Base-by-base conservation (phyloP, 2,329 filamentous ascomycete species). In the Xylariaceae sp. region DNA sequence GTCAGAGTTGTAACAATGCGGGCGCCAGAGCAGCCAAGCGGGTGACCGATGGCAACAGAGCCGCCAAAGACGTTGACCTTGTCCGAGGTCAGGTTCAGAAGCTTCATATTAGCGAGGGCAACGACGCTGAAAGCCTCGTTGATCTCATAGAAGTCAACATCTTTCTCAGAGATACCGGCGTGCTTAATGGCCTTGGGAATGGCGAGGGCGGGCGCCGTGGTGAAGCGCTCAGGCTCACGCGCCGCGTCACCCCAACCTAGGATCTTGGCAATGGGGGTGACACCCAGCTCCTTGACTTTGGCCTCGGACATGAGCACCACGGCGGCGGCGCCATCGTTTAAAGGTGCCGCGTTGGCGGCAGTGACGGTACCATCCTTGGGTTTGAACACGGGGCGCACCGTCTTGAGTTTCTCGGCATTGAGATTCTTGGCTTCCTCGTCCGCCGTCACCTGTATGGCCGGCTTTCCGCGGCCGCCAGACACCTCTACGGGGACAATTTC, bases 41-140 rank as follows among this genome's bases (percentile, higher is more conserved):
- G 90, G 70, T 98, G 93, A 41, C 93, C 93, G 45, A 98, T 85
- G 58, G 93, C 93, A 48, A 98, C 93, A 41, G 93, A 87, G 64
- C 93, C 93, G 61, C 93, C 93, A 61, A 89, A 91, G 42, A 97
- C 74, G 71, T 98, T 98, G 63, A 98, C 90, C 71, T 89, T 94
- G 45, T 90, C 87, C 52, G 87, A 78, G 50, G 75, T 74, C 43
- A 98, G 71, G 48, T 75, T 77, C 31, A 98, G 81, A 41, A 97
- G 67, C 79, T 98, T 95, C 72, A 95, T 82, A 75, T 98, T 98
- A 53, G 93, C 90, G 39, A 98, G 78, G 30, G 93, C 89, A 50
- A 98, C 93, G 37, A 95, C 93, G 49, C 87, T 93, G 76, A 98
- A 98, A 32, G 93, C 93, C 76, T 98, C 93, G 75, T 98, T 98